Percentiles rank a stretch among this genome's conserved stretches.
phyloP scores from a whole-genome alignment of 371 early-diverging fungal genomes.

The Synchytrium microbalum region DNA sequence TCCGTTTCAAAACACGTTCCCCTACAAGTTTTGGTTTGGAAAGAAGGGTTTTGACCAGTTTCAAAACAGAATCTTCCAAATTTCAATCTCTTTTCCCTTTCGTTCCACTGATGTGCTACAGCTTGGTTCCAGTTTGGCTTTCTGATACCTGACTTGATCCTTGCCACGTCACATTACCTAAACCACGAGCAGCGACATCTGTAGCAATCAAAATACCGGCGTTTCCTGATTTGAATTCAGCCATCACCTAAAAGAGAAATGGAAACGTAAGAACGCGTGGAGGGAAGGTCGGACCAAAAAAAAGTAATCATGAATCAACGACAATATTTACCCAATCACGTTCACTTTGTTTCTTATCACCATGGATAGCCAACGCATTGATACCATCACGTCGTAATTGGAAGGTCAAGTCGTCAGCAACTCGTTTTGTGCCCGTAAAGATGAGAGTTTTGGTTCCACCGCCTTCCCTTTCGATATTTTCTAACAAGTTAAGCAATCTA shows the following conservation, averaged over 20 bases:
- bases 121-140: no score
- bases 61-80: no score
- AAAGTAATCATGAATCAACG: background rate
- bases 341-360: constrained; percentile 97
- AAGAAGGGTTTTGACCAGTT: no score
- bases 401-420: constrained; percentile 93
- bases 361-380: constrained; percentile 97
- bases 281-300: no score
- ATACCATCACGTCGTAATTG: constrained; percentile 89
- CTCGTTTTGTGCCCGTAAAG: constrained; percentile 97
- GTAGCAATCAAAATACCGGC: constrained; percentile 97
- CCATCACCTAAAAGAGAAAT: constrained; percentile 38
- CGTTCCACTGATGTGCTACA: no score
- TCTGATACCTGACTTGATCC: no score
- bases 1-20: no score
- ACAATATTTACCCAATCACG: constrained; percentile 84
- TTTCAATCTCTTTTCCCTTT: no score
- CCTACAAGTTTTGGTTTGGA: no score
- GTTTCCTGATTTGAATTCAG: constrained; percentile 78
- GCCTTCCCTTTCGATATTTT: constrained; percentile 23
- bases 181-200: constrained; percentile 99
- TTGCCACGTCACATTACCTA: no score
- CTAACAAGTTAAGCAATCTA: constrained; percentile 28
- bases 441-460: constrained; percentile 66
- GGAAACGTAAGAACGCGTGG: constrained; percentile 30